These are phyloP conservation scores for Syzygium jambos DNA, from an alignment of 345 rosid species.

Conservation along the genomic window DNA sequence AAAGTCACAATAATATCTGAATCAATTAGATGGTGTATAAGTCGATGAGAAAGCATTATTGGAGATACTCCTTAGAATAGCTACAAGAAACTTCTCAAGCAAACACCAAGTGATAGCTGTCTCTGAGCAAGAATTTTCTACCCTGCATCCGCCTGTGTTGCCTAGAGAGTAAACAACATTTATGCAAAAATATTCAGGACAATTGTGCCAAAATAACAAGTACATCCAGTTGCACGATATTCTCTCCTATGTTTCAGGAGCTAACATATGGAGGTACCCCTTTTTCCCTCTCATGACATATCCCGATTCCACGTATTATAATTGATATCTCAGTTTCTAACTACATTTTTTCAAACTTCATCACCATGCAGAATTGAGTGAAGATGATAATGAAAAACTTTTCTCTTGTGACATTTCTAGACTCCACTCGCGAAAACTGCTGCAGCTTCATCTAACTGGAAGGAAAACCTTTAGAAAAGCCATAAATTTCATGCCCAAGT, in stretches of 20 bases:
- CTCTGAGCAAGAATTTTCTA: background rate
- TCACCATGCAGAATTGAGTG: background rate
- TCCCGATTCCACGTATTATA: background rate
- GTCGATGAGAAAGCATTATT: background rate
- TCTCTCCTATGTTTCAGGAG: background rate
- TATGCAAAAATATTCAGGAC: background rate
- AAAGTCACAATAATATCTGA: conserved; percentile 11
- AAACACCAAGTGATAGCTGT: background rate
- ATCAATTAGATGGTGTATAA: background rate
- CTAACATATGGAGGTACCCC: background rate
- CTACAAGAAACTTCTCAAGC: background rate
- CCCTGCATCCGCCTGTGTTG: background rate
- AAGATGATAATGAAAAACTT: background rate
- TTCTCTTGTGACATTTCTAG: background rate
- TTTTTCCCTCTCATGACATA: background rate
- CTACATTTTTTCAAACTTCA: background rate
- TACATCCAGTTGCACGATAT: background rate
- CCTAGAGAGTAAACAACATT: background rate
- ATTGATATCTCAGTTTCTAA: background rate
- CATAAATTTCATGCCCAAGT: background rate
- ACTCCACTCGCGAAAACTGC: background rate
- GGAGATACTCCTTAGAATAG: background rate
- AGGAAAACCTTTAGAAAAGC: background rate
- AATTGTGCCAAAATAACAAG: background rate
- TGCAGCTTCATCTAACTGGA: background rate